Base-by-base conservation (phyloP, 2,329 filamentous ascomycete species). In the Beauveria bassiana region DNA sequence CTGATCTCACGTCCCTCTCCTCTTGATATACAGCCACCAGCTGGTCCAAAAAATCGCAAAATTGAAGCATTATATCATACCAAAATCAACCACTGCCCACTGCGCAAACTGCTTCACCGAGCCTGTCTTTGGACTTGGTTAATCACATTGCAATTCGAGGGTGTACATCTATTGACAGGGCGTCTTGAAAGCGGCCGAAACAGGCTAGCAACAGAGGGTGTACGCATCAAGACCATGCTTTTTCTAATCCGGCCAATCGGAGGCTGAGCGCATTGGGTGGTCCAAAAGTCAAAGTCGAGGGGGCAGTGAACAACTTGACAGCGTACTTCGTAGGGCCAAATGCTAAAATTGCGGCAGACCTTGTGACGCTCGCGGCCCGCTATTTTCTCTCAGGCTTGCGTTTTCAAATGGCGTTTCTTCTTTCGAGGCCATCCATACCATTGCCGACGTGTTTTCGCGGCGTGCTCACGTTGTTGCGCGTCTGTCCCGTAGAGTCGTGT, bases 191-290 rank as follows among this genome's bases (percentile, higher is more conserved):
- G 16, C n/a, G 3, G n/a, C 34, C 31, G 20, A 47, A 59, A 51
- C 34, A 49, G 28, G 53, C 24, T 56, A 56, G 53, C 26, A 22
- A 20, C 8, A 18, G 38, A 45, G 56, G 56, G 56, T 51, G 38
- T 26, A 40, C 38, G 40, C 40, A 52, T 59, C 57, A 46, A 59
- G 16, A 16, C 22, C 42, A 47, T 43, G n/a, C 61, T 59, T 61
- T 57, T 54, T 62, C 67, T 62, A 70, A 71, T 71, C 71, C 67
- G 70, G 62, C 71, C 71, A 72, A 73, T 72, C 68, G 67, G 68
- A 67, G 64, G 53, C 59, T 58, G 68, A 71, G 70, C 70, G 71
- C 70, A 70, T 70, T 62, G 59, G 58, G 63, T 69, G 22, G 51
- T 34, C 14, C 12, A 46, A 46, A 57, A 61, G 60, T 61, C 52